phyloP scores from a whole-genome alignment of 2,329 filamentous ascomycete genomes.

The Dactylonectria macrodidyma region DNA sequence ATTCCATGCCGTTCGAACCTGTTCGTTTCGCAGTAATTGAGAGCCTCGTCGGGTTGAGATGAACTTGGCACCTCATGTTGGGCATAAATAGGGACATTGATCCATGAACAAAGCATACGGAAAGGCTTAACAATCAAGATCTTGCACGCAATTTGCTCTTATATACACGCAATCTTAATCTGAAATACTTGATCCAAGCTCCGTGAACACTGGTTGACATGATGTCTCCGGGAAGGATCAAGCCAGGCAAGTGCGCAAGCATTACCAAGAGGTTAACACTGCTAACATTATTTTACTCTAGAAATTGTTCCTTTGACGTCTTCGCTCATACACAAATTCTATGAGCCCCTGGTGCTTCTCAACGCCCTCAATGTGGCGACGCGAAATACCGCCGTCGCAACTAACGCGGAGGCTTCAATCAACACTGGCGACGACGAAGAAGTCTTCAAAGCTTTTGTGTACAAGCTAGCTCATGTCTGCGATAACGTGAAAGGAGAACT shows the following conservation, averaged over 20 bases:
- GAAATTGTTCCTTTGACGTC: slow-evolving; percentile 7
- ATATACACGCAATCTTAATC: not conserved
- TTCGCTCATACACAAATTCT: slow-evolving; percentile 24
- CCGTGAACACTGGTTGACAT: not conserved
- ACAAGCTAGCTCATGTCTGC: slow-evolving; percentile 36
- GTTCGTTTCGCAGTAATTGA: not conserved
- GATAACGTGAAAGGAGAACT: slow-evolving; percentile 22
- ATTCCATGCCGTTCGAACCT: slow-evolving; percentile 21
- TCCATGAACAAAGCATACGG: not conserved
- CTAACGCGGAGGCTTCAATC: slow-evolving; percentile 17
- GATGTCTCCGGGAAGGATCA: not conserved
- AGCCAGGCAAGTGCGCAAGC: not conserved
- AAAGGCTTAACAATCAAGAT: not conserved
- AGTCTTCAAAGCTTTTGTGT: slow-evolving; percentile 33
- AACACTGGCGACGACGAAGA: slow-evolving; percentile 10
- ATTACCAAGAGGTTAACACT: not conserved
- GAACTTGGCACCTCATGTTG: not conserved
- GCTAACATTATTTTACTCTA: not conserved
- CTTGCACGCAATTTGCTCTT: too few relatives aligned
- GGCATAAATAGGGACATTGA: not conserved
- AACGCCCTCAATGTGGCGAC: slow-evolving; percentile 22
- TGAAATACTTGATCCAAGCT: not conserved
- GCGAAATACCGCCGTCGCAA: not conserved
- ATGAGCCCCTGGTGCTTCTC: slow-evolving; percentile 28
- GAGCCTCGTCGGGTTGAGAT: not conserved